These are phyloP conservation scores for Cryptosporidium canis DNA, from an alignment of 169 alveolate species.

Conservation along the genomic window DNA sequence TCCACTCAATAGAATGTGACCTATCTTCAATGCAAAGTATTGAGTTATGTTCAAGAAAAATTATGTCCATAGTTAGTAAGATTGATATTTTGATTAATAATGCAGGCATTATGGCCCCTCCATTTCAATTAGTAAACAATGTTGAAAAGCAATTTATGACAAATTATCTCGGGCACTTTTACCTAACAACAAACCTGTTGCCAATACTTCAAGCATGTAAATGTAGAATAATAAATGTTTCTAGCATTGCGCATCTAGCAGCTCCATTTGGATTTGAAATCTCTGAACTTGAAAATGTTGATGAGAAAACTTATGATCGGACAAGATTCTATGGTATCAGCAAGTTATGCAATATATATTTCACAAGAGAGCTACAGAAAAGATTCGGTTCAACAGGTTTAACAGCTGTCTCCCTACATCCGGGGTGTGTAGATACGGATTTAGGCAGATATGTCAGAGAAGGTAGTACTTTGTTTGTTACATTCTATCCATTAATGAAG, in stretches of 20 bases:
- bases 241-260: constrained; percentile 72
- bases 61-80: constrained; percentile 61
- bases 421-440: constrained; percentile 76
- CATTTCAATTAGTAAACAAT: constrained; percentile 53
- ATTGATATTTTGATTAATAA: constrained; percentile 81
- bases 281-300: constrained; percentile 7
- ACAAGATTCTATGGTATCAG: constrained; percentile 56
- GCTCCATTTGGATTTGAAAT: constrained; percentile 47
- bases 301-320: constrained; percentile 24
- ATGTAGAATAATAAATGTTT: constrained; percentile 73
- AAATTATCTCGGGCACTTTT: constrained; percentile 80
- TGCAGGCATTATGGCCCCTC: constrained; percentile 80
- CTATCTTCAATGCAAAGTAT: constrained; percentile 74
- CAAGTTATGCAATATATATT: constrained; percentile 72
- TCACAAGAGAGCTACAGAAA: constrained; percentile 68
- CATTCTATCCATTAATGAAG: constrained; percentile 13
- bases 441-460: constrained; percentile 54
- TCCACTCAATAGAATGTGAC: constrained; percentile 73
- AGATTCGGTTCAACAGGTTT: constrained; percentile 56
- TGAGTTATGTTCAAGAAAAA: constrained; percentile 59
- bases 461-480: background rate
- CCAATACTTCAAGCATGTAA: constrained; percentile 73
- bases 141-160: constrained; percentile 76
- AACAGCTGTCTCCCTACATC: constrained; percentile 74
- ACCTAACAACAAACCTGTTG: constrained; percentile 72